Evolutionary conservation across 345 rosid species (phyloP).

Genomic region (Lepidium aucheri): DNA sequence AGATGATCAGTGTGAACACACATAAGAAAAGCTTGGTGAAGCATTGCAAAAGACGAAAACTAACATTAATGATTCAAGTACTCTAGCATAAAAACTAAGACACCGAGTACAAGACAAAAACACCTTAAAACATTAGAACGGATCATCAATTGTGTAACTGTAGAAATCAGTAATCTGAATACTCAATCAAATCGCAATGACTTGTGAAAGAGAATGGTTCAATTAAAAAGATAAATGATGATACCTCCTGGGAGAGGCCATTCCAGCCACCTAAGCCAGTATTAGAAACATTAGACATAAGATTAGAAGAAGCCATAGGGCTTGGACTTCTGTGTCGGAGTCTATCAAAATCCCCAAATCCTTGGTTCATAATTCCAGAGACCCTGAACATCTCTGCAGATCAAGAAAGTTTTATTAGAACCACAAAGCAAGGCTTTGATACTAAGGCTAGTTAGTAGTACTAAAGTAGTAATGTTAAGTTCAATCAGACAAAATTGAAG

Average conservation of each 20-base stretch:
- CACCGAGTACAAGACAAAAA: neutral
- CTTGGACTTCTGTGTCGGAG: constrained; percentile 93
- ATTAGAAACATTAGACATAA: constrained; percentile 68
- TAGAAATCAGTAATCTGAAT: neutral
- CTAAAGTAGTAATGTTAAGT: neutral
- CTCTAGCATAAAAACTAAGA: neutral
- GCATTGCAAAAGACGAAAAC: neutral
- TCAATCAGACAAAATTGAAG: neutral
- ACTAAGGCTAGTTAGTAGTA: neutral
- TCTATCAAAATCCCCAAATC: constrained; percentile 82
- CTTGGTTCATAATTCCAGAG: constrained; percentile 94
- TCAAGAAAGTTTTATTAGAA: neutral
- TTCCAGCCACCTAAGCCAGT: constrained; percentile 78
- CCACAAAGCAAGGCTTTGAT: neutral
- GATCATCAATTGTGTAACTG: neutral
- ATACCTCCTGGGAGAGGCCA: constrained; percentile 75
- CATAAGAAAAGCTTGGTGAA: neutral
- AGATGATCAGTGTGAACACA: neutral
- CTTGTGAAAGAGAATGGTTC: neutral
- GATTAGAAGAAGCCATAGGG: constrained; percentile 96
- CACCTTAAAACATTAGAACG: neutral
- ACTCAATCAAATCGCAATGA: neutral
- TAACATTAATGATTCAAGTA: neutral
- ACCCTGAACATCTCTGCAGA: constrained; percentile 87
- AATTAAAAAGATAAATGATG: neutral